Evolutionary conservation across 345 rosid genomes (phyloP).

Genomic region (Carallia brachiata): DNA sequence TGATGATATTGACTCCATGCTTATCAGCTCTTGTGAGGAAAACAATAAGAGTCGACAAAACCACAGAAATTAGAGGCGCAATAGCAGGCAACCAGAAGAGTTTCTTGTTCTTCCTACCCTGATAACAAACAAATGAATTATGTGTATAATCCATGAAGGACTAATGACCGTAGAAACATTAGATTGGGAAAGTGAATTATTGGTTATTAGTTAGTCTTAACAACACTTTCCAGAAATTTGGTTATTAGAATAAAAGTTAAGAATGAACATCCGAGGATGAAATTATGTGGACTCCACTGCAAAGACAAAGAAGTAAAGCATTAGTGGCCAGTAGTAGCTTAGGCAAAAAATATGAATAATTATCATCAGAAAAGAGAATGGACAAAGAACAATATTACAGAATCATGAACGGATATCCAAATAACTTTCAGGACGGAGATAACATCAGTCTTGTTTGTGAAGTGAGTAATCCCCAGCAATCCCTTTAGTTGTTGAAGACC

Average conservation of each 20-base stretch:
- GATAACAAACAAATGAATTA: not conserved
- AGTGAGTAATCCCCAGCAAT: conserved; percentile 66
- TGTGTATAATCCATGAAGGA: not conserved
- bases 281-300: conserved; percentile 64
- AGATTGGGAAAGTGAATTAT: not conserved
- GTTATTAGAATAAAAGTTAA: conserved; percentile 56
- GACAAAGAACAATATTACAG: conserved; percentile 39
- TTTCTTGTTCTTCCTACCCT: conserved; percentile 72
- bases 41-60: conserved; percentile 64
- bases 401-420: conserved; percentile 61
- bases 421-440: conserved; percentile 68
- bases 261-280: conserved; percentile 59
- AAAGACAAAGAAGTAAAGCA: not conserved
- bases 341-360: not conserved
- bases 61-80: conserved; percentile 76
- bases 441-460: conserved; percentile 74
- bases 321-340: not conserved
- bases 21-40: conserved; percentile 77
- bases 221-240: conserved; percentile 57
- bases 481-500: conserved; percentile 94
- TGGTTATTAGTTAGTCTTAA: not conserved
- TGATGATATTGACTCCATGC: conserved; percentile 75
- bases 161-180: not conserved
- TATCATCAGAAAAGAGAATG: not conserved
- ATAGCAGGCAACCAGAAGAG: conserved; percentile 85